These are phyloP conservation scores for Lavandula angustifolia DNA, from an alignment of 257 asterid species.

Conservation along the genomic window DNA sequence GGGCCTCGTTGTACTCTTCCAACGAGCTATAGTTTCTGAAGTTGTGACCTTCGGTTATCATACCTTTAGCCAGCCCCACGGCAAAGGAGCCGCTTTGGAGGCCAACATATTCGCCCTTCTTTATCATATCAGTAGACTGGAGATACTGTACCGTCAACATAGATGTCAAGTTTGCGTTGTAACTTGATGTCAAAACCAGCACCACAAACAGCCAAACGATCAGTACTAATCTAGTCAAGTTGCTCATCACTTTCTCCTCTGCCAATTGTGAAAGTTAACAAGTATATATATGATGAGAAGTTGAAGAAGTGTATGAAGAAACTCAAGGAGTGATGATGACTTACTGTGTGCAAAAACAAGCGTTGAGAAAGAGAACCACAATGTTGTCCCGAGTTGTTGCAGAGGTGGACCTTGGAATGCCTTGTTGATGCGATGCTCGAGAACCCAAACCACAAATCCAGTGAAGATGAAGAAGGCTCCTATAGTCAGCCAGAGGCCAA, in stretches of 20 bases:
- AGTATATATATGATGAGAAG: too few relatives aligned
- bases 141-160: slow-evolving; percentile 60
- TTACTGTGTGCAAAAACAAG: slow-evolving; percentile 59
- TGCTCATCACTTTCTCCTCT: slow-evolving; percentile 55
- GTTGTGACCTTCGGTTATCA: slow-evolving; percentile 38
- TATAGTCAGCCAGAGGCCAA: slow-evolving; percentile 46
- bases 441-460: slow-evolving; percentile 55
- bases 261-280: too few relatives aligned
- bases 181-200: slow-evolving; percentile 55
- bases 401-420: slow-evolving; percentile 49
- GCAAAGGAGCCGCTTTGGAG: slow-evolving; percentile 46
- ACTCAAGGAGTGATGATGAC: too few relatives aligned
- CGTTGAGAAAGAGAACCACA: slow-evolving; percentile 63
- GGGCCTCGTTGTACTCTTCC: slow-evolving; percentile 46
- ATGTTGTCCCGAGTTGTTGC: slow-evolving; percentile 47
- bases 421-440: slow-evolving; percentile 52
- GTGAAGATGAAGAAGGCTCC: slow-evolving; percentile 48
- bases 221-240: slow-evolving; percentile 53
- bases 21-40: slow-evolving; percentile 37
- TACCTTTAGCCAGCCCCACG: slow-evolving; percentile 24
- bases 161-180: slow-evolving; percentile 59
- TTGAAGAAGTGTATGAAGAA: too few relatives aligned
- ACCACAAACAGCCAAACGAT: slow-evolving; percentile 58
- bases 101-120: slow-evolving; percentile 42
- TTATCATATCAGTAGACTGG: slow-evolving; percentile 45